Evolutionary conservation across 164 flowering plant species (phyloP), one percentile per base, ranked within the genome.

Genomic region (Stephania yunnanensis): DNA sequence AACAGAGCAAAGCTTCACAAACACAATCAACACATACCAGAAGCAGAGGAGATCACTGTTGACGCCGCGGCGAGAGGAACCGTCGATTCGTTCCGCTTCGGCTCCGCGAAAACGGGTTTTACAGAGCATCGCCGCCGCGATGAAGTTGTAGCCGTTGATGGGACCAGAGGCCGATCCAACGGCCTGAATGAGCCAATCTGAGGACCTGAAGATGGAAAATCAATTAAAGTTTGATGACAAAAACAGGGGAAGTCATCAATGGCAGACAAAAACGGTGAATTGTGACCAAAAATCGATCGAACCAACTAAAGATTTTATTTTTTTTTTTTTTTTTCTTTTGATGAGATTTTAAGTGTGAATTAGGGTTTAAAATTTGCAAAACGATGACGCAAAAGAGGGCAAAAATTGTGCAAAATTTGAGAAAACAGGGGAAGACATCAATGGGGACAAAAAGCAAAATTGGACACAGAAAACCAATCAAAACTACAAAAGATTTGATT

Each of bases 61-160:
- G 92, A 77, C 61, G 97, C 85, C 1, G 95, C 94, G 7, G 78
- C 68, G 68, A 58, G 20, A 58, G 91, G 86, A 53, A 84, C 93
- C 15, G 85, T 73, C 2, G 92, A 85, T 46, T 87, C 89, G 44
- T 53, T 87, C 70, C 90, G 79, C 69, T 85, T 90, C 10, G 86
- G 78, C 79, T 86, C 92, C 0, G 91, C 93, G 74, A 83, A 79
- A 17, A 86, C 68, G 4, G 92, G 83, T 74, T 76, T 86, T 22
- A 86, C 87, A 29, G 78, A 68, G 36, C 68, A 31, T 46, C 89
- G 84, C 77, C 90, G 79, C 58, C 81, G 78, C 3, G 86, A 78
- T 0, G 80, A 30, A 75, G 72, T 84, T 72, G 73, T 46, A 15
- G 78, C 31, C 42, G 76, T 46, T 66, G 81, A 66, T 7, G 78